These are phyloP conservation scores for Kandelia obovata DNA, from an alignment of 345 rosid genomes.

Conservation along the genomic window DNA sequence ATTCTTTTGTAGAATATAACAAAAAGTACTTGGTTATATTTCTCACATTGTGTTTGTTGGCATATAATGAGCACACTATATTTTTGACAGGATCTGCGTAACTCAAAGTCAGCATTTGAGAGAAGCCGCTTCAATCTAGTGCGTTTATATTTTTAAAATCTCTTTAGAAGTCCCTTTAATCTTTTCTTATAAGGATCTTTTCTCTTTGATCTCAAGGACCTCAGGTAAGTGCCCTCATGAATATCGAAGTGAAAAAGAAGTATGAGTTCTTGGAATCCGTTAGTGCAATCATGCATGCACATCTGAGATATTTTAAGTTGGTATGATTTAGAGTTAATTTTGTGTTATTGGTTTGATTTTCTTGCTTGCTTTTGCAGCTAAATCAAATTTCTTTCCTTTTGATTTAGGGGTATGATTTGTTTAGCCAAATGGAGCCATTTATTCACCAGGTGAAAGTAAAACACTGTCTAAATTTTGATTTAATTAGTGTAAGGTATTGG, in stretches of 20 bases:
- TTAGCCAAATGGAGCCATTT: constrained; percentile 76
- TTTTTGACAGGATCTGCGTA: constrained; percentile 63
- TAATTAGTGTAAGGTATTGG: too few species aligned
- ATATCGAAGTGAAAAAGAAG: constrained; percentile 81
- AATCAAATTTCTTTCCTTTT: constrained; percentile 26
- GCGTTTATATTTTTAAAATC: constrained; percentile 30
- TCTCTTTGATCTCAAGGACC: constrained; percentile 54
- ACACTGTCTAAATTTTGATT: constrained; percentile 2
- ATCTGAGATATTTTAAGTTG: constrained; percentile 81
- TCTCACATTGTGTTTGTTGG: not conserved
- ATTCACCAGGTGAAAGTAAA: constrained; percentile 85
- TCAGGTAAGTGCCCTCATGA: constrained; percentile 79
- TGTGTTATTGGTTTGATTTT: constrained; percentile 6
- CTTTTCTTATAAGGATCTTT: constrained; percentile 28
- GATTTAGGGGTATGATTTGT: constrained; percentile 65
- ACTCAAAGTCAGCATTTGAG: constrained; percentile 85
- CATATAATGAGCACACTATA: not conserved
- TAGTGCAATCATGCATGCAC: constrained; percentile 88
- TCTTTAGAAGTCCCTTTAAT: constrained; percentile 1
- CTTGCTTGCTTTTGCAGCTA: constrained; percentile 5
- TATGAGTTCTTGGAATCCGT: constrained; percentile 83
- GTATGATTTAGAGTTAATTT: constrained; percentile 32
- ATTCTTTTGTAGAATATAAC: too few species aligned
- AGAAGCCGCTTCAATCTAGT: constrained; percentile 87
- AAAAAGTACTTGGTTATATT: too few species aligned